Base-by-base conservation (phyloP, 805 yeast species). In the Lipomyces yamanashiensis region DNA sequence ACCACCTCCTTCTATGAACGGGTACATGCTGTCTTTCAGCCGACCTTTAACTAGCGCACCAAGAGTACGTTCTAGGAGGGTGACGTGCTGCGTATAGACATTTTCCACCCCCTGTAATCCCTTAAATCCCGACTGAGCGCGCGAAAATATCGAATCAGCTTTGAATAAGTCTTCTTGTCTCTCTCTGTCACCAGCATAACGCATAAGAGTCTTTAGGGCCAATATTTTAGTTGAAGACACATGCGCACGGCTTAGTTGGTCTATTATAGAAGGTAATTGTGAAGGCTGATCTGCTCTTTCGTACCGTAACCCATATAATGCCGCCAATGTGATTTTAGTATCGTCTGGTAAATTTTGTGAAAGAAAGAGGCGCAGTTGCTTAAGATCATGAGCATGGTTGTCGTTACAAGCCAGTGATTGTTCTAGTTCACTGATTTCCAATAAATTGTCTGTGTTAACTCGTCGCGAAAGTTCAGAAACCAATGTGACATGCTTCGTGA, bases 361-460 rank as follows among this genome's bases (percentile, higher is more conserved):
- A n/a, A 93, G 70, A n/a, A 89, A 67, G 47, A 80, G 80, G 63
- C 85, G 81, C 62, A 93, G 72, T 50, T 82, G 84, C 51, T 80
- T 76, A 34, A 84, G 80, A 70, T 92, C 92, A 0, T 75, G 71
- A 48, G 80, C 76, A 69, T 86, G 88, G 53, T 81, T 81, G 54
- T 84, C 87, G 62, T 81, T 84, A 64, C 92, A 86, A 0, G 91
- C 86, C 63, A 95, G 79, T 48, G 87, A 84, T 76, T 95, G 99
- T 76, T 95, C 97, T 51, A 92, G 79, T 76, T 93, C 98, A 67
- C 96, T 88, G 2, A 92, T 83, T 63, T 87, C 90, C 88, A 97
- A 89, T 58, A 93, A 79, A 67, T 89, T 81, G 21, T 76, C 72
- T 15, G 62, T 59, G 39, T 87, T 85, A 47, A 95, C 89, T 64